Base-by-base conservation (phyloP, 208 protist species). In the Balamuthia mandrillaris region DNA sequence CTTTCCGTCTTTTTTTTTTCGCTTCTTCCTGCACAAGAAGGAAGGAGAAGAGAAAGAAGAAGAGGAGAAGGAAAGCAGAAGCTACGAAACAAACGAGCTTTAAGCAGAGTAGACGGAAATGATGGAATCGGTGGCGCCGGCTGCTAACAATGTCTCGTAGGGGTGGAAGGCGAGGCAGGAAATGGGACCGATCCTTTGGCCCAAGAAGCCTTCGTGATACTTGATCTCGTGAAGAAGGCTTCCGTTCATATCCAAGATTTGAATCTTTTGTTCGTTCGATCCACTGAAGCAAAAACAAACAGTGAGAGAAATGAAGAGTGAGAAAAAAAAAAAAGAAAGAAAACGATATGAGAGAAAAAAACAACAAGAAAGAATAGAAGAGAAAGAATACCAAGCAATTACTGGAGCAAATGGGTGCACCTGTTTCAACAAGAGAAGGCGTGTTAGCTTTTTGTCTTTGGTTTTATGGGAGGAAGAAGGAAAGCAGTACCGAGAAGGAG, bases 151-250 rank as follows among this genome's bases (percentile, higher is more conserved):
- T 54, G 84, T 39, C 33, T 75, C 83, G 54, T 87, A 88, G 41
- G 91, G 90, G 51, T 94, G 91, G 63, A 94, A 93, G 5, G 85
- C 85, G 12, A 94, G 66, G 58, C 60, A 89, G 49, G 85, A 86
- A 31, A 94, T 85, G 10, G 89, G 89, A 35, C 89, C 90, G 47
- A 93, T 92, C 66, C 92, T 85, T 82, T 93, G 91, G 14, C 90
- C 92, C 3, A 94, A 77, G 51, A 93, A 93, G 24, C 92, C 92
- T 24, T 92, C 88, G 84, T 94, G 90, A 81, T 92, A 94, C 2
- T 86, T 31, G 47, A 94, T 92, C 27, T 47, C 61, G 29, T 77
- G 86, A 24, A 91, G 61, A 29, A 86, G 74, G 18, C 90, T 63
- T 18, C 90, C 89, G 31, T 61, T 65, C 39, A 86, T 86, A 49